These are phyloP conservation scores for Pseudogymnoascus sp. DNA, from an alignment of 2,329 filamentous ascomycete genomes.

Conservation along the genomic window DNA sequence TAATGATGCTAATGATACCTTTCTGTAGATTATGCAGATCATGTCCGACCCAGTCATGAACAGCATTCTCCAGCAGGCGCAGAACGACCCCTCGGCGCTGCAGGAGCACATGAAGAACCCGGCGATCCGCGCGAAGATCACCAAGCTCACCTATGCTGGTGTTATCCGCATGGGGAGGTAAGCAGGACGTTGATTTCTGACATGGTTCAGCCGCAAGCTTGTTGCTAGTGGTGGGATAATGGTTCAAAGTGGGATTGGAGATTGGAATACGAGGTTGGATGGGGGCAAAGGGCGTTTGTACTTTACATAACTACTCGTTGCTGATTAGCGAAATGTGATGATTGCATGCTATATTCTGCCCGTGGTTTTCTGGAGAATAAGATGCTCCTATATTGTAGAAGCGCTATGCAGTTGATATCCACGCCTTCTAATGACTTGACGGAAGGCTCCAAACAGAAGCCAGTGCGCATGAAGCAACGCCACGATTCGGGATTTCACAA, in stretches of 20 bases:
- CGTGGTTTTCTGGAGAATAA: not conserved
- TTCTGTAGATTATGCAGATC: constrained; percentile 65
- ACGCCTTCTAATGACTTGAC: not conserved
- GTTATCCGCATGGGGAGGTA: constrained; percentile 68
- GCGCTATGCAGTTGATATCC: not conserved
- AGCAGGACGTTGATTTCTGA: constrained; percentile 2
- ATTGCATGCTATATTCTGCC: not conserved
- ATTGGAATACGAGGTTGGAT: not conserved
- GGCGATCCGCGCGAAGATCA: constrained; percentile 75
- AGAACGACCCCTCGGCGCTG: constrained; percentile 82
- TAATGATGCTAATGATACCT: not conserved
- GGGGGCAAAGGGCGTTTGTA: not conserved
- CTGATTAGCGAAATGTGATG: constrained; percentile 4
- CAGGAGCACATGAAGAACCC: constrained; percentile 97
- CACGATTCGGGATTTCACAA: too few relatives aligned
- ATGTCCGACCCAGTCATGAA: constrained; percentile 98
- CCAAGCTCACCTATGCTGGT: constrained; percentile 88
- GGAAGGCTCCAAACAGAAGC: not conserved
- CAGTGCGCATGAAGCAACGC: too few relatives aligned
- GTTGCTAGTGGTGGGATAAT: not conserved
- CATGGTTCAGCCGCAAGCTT: not conserved
- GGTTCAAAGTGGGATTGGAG: not conserved
- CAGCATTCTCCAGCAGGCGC: constrained; percentile 91
- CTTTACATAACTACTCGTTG: not conserved
- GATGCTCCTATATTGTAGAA: not conserved